Conservation (phyloP, 2,329 filamentous ascomycete species). For the Zalaria obscura region DNA sequence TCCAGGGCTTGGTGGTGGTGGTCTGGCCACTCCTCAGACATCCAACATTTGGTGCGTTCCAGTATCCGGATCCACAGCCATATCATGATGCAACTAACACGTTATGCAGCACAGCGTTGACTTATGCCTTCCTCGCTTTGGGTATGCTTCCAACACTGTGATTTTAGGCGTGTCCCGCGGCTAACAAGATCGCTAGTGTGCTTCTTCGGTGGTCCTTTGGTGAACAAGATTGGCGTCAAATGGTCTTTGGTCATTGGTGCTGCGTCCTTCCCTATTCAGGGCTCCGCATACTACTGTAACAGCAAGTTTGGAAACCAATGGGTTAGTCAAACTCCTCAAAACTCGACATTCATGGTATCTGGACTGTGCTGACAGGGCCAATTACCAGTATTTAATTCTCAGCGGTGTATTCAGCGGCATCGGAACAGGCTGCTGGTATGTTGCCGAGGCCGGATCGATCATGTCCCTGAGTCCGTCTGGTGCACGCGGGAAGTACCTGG, state of each 20-base stretch:
- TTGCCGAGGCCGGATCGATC: slow-evolving; percentile 2
- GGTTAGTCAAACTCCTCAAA: background rate
- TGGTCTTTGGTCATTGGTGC: slow-evolving; percentile 4
- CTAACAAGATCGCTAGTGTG: background rate
- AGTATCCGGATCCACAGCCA: too few relatives aligned
- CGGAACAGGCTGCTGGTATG: slow-evolving; percentile 3
- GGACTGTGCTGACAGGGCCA: slow-evolving; percentile 33
- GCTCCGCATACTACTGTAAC: slow-evolving; percentile 4
- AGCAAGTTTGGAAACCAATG: slow-evolving; percentile 5
- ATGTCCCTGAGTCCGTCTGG: slow-evolving; percentile 2
- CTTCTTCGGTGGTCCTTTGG: slow-evolving; percentile 3
- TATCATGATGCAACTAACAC: too few relatives aligned
- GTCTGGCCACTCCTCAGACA: slow-evolving; percentile 2
- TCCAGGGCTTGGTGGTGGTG: slow-evolving; percentile 4
- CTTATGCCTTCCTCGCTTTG: slow-evolving; percentile 3
- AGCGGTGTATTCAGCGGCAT: slow-evolving; percentile 19
- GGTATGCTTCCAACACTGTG: background rate
- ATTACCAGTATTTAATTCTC: slow-evolving; percentile 29
- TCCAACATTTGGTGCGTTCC: background rate
- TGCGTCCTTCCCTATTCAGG: slow-evolving; percentile 3
- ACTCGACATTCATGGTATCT: slow-evolving; percentile 6
- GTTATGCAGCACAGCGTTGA: background rate
- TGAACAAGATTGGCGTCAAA: slow-evolving; percentile 4
- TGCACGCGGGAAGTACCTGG: slow-evolving; percentile 3
- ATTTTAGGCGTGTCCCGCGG: background rate